Base-by-base conservation (phyloP, 805 yeast genomes). In the Jamesozyma rosinii region DNA sequence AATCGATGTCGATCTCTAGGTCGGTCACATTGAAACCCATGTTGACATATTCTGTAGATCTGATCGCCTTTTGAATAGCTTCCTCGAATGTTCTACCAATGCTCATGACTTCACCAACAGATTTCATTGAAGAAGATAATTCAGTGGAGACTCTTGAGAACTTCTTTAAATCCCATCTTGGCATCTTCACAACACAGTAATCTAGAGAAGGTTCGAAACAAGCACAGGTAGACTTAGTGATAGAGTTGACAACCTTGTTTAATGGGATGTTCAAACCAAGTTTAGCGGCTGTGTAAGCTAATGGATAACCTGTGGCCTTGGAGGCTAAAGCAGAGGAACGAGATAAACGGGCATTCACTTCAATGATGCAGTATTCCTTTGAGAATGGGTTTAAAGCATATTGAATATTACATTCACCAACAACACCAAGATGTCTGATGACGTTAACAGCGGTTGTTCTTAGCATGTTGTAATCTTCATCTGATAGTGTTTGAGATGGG, bases 271-370 rank as follows among this genome's bases (percentile, higher is more conserved):
- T 86, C 61, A 90, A 74, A 67, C 95, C 98, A 51, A 90, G 73
- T 68, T 90, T 90, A 50, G 97, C 97, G 52, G 98, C 98, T 43
- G 95, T 92, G 66, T 88, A 90, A 41, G 98, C 98, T 55, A 90
- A 75, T 57, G 98, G 98, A 63, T 90, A 90, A 55, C 97, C 98
- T 37, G 98, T 90, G 32, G 98, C 98, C 72, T 90, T 90, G 20
- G 97, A 90, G 38, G 98, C 98, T 58, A 90, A 75, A 44, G 98
- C 98, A n/a, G 97, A 92, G 38, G 98, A 90, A 67, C 98, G 81
- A 27, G 97, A 89, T 57, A 90, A 75, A 72, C 98, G 83, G 41
- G 98, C 98, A 64, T 90, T 90, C 53, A 90, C 98, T 72, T 90
- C 98, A 66, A 90, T 90, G 54, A 90, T 87, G 70, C 98, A 83